Base-by-base conservation (phyloP, 1,284 basidiomycete species). In the Rhodotorula sp. region DNA sequence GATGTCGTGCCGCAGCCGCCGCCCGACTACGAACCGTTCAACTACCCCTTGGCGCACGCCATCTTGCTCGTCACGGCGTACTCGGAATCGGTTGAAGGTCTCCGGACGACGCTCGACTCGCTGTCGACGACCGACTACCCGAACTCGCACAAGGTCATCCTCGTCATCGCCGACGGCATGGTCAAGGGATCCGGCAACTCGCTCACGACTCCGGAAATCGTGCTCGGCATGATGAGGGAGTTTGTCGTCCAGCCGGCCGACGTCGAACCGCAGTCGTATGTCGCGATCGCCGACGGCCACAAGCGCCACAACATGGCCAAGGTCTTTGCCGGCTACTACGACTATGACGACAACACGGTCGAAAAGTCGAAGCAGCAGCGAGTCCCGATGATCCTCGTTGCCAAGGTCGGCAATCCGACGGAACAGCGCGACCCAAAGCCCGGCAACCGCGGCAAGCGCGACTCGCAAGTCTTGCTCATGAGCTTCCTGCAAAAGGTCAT, bases 261-360 rank as follows among this genome's bases (percentile, higher is more conserved):
- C 71, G 93, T 98, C 62, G 93, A 97, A 80, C 85, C 94, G 14
- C 91, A 97, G 79, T 97, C 94, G 62, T 99, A 99, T 80, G 93
- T 98, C 60, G 94, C 97, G 71, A 98, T 99, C 78, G 97, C 97
- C 34, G 95, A 99, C 81, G 97, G 97, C 47, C 93, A 97, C 85
- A 99, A 98, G 84, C 87, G 93, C 31, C 95, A 98, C 85, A 99
- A 99, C 82, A 97, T 97, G 94, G 95, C 95, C 70, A 95, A 95
- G 84, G 94, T 99, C 58, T 98, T 91, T 79, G 94, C 95, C 48
- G 97, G 97, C 6, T 99, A 93, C 84, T 99, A 99, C 83, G 87
- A 89, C 73, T 99, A 99, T 82, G 94, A 98, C 81, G 87, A 94
- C 79, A 86, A 90, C 68, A 97, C 95, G 0, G 87, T 93, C 55